These are phyloP conservation scores for Durotheca rogersii DNA, from an alignment of 495 filamentous ascomycete genomes.

Conservation along the genomic window DNA sequence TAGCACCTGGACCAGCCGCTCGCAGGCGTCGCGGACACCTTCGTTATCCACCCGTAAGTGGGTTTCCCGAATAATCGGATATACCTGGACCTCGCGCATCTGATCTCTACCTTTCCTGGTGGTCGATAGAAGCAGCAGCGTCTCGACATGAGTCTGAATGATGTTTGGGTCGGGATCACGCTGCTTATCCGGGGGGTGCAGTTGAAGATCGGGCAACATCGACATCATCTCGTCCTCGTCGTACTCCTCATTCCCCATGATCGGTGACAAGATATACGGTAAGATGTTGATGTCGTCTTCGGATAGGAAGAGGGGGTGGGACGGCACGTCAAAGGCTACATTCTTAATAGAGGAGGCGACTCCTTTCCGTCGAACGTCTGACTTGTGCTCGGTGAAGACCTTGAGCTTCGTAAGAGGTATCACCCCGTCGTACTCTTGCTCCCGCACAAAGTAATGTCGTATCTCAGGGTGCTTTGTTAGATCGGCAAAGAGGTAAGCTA, in stretches of 20 bases:
- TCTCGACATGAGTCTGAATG: conserved; percentile 84
- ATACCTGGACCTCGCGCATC: conserved; percentile 75
- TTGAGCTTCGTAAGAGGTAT: conserved; percentile 83
- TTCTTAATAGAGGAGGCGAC: conserved; percentile 94
- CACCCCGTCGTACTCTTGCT: conserved; percentile 73
- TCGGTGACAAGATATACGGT: conserved; percentile 78
- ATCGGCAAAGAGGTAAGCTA: conserved; percentile 92
- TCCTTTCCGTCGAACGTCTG: conserved; percentile 76
- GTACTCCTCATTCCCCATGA: conserved; percentile 60
- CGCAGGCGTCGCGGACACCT: conserved; percentile 77
- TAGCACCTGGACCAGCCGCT: conserved; percentile 86
- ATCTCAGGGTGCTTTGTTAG: conserved; percentile 75
- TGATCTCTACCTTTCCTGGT: conserved; percentile 71
- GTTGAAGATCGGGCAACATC: conserved; percentile 84
- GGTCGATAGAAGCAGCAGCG: conserved; percentile 76
- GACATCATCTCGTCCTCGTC: conserved; percentile 72
- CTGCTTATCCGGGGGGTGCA: conserved; percentile 82
- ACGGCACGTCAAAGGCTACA: conserved; percentile 66
- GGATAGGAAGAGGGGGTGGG: conserved; percentile 66
- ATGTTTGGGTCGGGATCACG: conserved; percentile 74
- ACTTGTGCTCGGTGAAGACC: conserved; percentile 88
- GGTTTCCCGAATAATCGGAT: conserved; percentile 83
- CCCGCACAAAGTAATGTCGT: conserved; percentile 71
- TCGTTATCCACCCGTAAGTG: conserved; percentile 81
- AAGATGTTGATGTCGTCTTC: conserved; percentile 75